phyloP scores from a whole-genome alignment of 805 yeast genomes.

The Kodamaea fukazawae region DNA sequence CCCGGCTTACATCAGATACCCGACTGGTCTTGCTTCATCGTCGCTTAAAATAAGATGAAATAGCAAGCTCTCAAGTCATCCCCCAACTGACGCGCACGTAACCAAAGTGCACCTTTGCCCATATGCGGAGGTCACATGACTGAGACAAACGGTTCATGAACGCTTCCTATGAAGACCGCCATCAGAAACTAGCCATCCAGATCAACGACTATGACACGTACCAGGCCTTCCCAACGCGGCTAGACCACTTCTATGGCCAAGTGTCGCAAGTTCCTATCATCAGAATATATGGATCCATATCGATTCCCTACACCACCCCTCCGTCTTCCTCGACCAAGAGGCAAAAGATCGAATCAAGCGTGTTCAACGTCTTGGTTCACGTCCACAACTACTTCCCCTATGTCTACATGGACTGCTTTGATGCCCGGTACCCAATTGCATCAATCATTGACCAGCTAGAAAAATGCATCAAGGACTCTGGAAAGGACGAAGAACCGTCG shows the following conservation, averaged over 20 bases:
- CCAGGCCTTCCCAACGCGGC: constrained; percentile 49
- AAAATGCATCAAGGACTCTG: constrained; percentile 33
- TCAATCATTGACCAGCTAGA: constrained; percentile 47
- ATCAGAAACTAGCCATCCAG: constrained; percentile 37
- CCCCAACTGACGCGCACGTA: too few species aligned
- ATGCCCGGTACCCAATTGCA: constrained; percentile 32
- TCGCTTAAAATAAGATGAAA: too few species aligned
- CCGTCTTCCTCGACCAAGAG: not conserved
- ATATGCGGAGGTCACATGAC: not conserved
- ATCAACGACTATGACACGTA: constrained; percentile 66
- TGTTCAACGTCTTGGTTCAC: constrained; percentile 50
- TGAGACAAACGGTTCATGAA: not conserved
- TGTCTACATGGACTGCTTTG: constrained; percentile 61
- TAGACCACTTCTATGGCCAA: constrained; percentile 46
- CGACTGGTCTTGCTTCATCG: too few species aligned
- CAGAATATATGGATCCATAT: constrained; percentile 70
- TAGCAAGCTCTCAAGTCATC: too few species aligned
- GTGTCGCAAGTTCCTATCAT: constrained; percentile 66
- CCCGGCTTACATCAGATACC: too few species aligned
- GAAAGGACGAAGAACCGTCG: constrained; percentile 4
- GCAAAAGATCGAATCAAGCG: constrained; percentile 7
- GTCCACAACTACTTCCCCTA: constrained; percentile 87
- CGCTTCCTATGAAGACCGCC: constrained; percentile 1
- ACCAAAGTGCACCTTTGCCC: too few species aligned
- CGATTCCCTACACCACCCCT: constrained; percentile 35